These are phyloP conservation scores for Metschnikowia henanensis DNA, from an alignment of 805 yeast genomes.

Conservation along the genomic window DNA sequence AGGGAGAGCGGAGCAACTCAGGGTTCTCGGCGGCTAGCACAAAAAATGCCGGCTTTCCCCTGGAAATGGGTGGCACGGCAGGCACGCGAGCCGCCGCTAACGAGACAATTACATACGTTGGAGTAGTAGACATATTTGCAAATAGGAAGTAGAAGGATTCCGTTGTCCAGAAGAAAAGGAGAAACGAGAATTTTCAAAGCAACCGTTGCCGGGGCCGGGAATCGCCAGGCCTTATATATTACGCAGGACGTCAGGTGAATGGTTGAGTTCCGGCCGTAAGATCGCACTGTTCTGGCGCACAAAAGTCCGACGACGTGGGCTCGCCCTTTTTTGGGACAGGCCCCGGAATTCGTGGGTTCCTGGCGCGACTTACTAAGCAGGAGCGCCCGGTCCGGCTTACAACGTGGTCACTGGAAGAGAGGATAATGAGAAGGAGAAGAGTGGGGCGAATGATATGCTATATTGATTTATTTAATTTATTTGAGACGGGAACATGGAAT, in stretches of 20 bases:
- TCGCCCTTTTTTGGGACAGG: not conserved
- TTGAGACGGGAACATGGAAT: too few species aligned
- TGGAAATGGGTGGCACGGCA: too few species aligned
- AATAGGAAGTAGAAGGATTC: constrained; percentile 4
- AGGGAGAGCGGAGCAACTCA: not conserved
- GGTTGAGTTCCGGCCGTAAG: constrained; percentile 7
- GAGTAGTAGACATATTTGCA: constrained; percentile 42
- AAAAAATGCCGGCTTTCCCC: too few species aligned
- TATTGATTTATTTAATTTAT: too few species aligned
- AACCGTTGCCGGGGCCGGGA: constrained; percentile 12
- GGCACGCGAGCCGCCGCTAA: too few species aligned
- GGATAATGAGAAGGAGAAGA: too few species aligned
- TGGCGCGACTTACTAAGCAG: not conserved
- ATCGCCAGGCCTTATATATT: constrained; percentile 15
- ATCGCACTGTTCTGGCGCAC: constrained; percentile 15
- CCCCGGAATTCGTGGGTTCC: not conserved
- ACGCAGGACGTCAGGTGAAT: constrained; percentile 13
- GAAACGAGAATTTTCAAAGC: constrained; percentile 3
- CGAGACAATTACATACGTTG: constrained; percentile 35
- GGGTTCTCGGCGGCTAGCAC: not conserved
- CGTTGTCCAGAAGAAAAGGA: constrained; percentile 3
- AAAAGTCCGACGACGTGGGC: constrained; percentile 12
- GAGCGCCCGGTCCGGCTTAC: not conserved
- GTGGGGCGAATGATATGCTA: too few species aligned
- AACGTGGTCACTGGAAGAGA: not conserved